phyloP scores from a whole-genome alignment of 257 asterid genomes.

The Solanum chilense region DNA sequence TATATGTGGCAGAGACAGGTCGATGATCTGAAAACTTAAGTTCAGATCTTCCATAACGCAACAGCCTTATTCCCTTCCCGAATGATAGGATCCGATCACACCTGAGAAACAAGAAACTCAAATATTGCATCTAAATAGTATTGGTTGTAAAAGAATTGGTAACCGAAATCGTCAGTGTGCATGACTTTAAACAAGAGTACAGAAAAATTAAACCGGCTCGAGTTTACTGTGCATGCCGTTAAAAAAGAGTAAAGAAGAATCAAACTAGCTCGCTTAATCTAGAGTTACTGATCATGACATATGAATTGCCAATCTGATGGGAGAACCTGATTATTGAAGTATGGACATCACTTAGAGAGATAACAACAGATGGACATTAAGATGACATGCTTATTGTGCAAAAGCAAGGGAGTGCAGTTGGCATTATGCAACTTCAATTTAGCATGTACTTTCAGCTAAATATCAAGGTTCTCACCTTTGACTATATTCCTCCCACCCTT shows the following conservation, averaged over 20 bases:
- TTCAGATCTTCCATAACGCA: conserved; percentile 63
- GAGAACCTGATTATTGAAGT: not conserved
- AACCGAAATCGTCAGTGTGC: not conserved
- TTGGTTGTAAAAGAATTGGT: not conserved
- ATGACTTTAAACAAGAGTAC: not conserved
- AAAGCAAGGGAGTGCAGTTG: not conserved
- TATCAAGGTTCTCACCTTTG: not conserved
- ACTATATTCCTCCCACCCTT: not conserved
- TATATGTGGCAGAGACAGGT: conserved; percentile 70
- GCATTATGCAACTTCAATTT: not conserved
- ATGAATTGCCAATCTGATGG: not conserved
- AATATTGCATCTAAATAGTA: not conserved
- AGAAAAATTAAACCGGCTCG: not conserved
- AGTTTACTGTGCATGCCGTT: not conserved
- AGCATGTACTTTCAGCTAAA: not conserved
- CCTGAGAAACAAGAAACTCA: conserved; percentile 31
- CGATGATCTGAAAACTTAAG: conserved; percentile 81
- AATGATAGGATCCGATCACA: conserved; percentile 81
- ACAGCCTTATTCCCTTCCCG: conserved; percentile 71
- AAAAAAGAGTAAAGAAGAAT: not conserved
- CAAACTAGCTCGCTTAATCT: not conserved
- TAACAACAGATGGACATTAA: not conserved
- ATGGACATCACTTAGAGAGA: not conserved
- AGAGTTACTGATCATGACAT: not conserved
- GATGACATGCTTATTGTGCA: not conserved